Percentiles rank a stretch among this genome's conserved stretches.
Evolutionary conservation across 1,284 basidiomycete species (phyloP).

Genomic region (Stygiomarasmius scandens): DNA sequence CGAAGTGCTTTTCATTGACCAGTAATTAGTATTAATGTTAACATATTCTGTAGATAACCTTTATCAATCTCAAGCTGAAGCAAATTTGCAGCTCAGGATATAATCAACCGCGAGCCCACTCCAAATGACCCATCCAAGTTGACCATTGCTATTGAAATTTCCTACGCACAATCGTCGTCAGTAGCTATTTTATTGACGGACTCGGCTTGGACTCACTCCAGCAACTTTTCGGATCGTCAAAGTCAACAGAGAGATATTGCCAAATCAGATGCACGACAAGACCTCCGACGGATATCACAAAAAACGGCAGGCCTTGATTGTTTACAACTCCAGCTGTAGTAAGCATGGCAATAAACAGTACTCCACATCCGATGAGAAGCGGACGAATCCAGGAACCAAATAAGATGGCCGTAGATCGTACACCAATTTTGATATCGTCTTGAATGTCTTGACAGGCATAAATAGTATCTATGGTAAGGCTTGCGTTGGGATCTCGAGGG

Average conservation of each 20-base stretch:
- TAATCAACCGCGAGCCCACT: conserved; percentile 49
- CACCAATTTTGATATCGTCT: conserved; percentile 54
- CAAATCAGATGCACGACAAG: conserved; percentile 47
- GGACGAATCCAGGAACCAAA: conserved; percentile 59
- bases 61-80: too few relatives aligned
- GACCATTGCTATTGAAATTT: conserved; percentile 52
- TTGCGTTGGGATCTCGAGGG: not conserved
- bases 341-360: conserved; percentile 52
- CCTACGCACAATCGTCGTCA: conserved; percentile 26
- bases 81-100: not conserved
- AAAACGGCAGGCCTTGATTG: conserved; percentile 53
- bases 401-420: conserved; percentile 58
- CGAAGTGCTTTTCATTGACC: too few relatives aligned
- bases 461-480: conserved; percentile 46
- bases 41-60: too few relatives aligned
- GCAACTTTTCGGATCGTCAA: conserved; percentile 60
- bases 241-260: conserved; percentile 59
- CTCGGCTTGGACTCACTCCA: conserved; percentile 37
- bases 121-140: conserved; percentile 54
- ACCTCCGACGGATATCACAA: conserved; percentile 56
- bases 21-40: too few relatives aligned
- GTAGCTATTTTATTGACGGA: not conserved
- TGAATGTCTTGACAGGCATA: conserved; percentile 60
- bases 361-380: conserved; percentile 54
- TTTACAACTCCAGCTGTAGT: conserved; percentile 51